Conservation (phyloP, 2,329 filamentous ascomycete species). For the Xylariaceae sp. region DNA sequence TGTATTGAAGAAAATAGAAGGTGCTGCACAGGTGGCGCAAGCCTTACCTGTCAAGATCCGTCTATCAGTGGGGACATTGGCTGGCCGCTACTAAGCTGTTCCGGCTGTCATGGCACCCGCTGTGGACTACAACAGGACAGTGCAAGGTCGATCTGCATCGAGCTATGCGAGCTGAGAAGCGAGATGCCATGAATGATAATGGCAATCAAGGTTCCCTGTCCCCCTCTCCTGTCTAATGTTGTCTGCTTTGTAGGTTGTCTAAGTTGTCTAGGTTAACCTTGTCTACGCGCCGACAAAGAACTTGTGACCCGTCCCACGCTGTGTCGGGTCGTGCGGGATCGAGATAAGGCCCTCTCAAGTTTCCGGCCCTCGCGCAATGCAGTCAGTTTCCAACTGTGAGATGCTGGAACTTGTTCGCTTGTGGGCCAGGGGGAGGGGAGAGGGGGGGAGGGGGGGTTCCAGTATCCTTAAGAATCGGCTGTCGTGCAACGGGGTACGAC, state of each 20-base stretch:
- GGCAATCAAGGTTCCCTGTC: too few relatives aligned
- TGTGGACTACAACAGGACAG: too few relatives aligned
- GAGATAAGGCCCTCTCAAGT: conserved; percentile 23
- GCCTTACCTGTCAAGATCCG: neutral
- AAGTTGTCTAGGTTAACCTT: too few relatives aligned
- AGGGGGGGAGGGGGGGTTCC: too few relatives aligned
- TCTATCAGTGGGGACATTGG: neutral
- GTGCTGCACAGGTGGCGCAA: neutral
- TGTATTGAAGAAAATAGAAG: too few relatives aligned
- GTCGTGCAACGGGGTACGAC: conserved; percentile 27
- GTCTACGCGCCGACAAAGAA: conserved; percentile 3
- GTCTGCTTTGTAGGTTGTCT: too few relatives aligned
- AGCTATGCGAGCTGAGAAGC: too few relatives aligned
- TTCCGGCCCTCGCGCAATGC: neutral
- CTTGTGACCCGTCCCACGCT: conserved; percentile 13
- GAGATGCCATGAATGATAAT: too few relatives aligned
- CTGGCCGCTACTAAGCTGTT: neutral
- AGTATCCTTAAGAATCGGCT: conserved; percentile 22
- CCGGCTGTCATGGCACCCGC: neutral
- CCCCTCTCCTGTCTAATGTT: too few relatives aligned
- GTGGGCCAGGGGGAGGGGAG: conserved; percentile 9
- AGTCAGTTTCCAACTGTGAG: conserved; percentile 2
- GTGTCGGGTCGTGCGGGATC: conserved; percentile 19
- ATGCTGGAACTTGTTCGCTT: conserved; percentile 7
- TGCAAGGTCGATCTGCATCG: too few relatives aligned